Conservation (phyloP, 768 basidiomycete genomes). For the Phylloporus sp. region DNA sequence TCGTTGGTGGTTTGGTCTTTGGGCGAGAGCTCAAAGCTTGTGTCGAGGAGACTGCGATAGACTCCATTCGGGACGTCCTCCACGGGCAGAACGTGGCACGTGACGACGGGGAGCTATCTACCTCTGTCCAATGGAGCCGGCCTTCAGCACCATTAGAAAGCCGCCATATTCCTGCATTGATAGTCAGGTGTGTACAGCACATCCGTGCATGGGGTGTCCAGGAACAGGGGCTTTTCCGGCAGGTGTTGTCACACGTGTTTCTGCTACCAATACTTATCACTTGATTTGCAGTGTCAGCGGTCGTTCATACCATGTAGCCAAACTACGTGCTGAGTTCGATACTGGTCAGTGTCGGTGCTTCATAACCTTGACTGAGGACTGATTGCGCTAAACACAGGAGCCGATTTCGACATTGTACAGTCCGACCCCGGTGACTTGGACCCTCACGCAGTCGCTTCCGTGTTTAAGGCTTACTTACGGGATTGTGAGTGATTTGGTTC, state of each 20-base stretch:
- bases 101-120: constrained; percentile 1
- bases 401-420: constrained; percentile 78
- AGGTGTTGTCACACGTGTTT: constrained; percentile 23
- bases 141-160: constrained; percentile 38
- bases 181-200: constrained; percentile 81
- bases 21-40: constrained; percentile 53
- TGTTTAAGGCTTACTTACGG: constrained; percentile 90
- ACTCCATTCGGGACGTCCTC: constrained; percentile 13
- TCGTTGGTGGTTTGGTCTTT: constrained; percentile 59
- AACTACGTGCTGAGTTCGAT: constrained; percentile 78
- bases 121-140: constrained; percentile 9
- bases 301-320: constrained; percentile 73
- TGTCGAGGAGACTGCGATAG: constrained; percentile 54
- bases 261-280: constrained; percentile 6
- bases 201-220: constrained; percentile 77
- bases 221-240: constrained; percentile 87
- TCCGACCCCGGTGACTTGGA: constrained; percentile 85
- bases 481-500: constrained; percentile 62
- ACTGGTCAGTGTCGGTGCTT: constrained; percentile 44
- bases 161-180: constrained; percentile 65
- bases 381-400: constrained; percentile 45
- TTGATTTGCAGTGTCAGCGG: constrained; percentile 64
- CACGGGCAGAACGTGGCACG: constrained; percentile 3
- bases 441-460: constrained; percentile 88
- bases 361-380: background rate